Evolutionary conservation across 2,329 filamentous ascomycete species (phyloP).

Genomic region (Neopestalotiopsis clavispora): DNA sequence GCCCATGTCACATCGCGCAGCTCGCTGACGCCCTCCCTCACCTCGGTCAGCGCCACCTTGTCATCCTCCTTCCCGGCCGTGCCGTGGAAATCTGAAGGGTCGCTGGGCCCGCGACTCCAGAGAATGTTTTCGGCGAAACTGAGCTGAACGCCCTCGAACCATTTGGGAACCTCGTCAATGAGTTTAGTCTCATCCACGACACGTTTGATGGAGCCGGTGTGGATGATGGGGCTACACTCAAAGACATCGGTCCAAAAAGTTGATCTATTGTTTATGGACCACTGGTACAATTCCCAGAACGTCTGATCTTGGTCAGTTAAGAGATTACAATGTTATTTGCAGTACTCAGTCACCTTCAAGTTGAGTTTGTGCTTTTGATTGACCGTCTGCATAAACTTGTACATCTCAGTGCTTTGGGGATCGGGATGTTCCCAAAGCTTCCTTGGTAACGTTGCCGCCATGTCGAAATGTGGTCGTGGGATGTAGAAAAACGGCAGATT

Average conservation of each 20-base stretch:
- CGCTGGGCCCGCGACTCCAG: constrained; percentile 54
- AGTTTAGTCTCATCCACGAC: constrained; percentile 73
- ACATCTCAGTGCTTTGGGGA: constrained; percentile 67
- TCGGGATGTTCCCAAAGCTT: constrained; percentile 73
- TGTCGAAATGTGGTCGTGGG: background rate
- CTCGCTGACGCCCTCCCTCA: constrained; percentile 68
- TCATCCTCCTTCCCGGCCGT: constrained; percentile 71
- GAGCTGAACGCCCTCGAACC: constrained; percentile 76
- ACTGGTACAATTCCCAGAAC: constrained; percentile 73
- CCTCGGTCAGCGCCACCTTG: constrained; percentile 73
- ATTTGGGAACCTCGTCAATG: constrained; percentile 74
- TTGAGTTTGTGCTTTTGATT: constrained; percentile 62
- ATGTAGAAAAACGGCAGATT: background rate
- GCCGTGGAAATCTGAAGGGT: constrained; percentile 49
- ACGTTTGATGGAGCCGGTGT: constrained; percentile 61
- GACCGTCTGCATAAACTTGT: constrained; percentile 67
- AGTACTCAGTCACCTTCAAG: constrained; percentile 54
- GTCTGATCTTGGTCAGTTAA: constrained; percentile 46
- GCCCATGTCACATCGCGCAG: constrained; percentile 68
- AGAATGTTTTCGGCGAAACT: constrained; percentile 86
- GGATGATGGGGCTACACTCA: constrained; percentile 62
- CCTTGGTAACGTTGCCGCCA: constrained; percentile 46
- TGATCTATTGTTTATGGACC: constrained; percentile 64
- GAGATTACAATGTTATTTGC: no score
- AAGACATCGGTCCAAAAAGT: constrained; percentile 72